Percentiles rank a stretch among this genome's conserved stretches.
Evolutionary conservation across 202 grass and related monocot genomes (phyloP).

Genomic region (Brachypodium distachyon): DNA sequence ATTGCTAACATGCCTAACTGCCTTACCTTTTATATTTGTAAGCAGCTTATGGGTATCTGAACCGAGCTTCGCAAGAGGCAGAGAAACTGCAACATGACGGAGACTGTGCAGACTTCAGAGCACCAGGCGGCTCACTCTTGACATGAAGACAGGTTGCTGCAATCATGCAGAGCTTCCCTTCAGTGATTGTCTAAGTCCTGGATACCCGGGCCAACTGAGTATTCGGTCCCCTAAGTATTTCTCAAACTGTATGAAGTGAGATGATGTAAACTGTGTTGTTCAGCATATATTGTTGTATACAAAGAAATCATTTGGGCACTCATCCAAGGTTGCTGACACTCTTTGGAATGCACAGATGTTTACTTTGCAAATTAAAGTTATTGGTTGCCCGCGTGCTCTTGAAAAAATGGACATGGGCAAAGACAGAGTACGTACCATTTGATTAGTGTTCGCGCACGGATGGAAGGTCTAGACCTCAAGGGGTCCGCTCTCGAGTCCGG

Average conservation of each 20-base stretch:
- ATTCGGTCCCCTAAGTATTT: too few relatives aligned
- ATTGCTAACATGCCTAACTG: not conserved
- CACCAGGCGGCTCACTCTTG: not conserved
- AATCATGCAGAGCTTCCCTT: not conserved
- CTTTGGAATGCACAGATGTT: not conserved
- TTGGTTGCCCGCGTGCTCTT: not conserved
- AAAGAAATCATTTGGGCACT: not conserved
- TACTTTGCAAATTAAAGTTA: not conserved
- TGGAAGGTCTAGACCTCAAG: too few relatives aligned
- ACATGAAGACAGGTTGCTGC: not conserved
- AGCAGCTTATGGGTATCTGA: not conserved
- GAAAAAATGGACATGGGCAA: not conserved
- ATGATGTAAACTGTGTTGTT: not conserved
- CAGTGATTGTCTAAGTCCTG: not conserved
- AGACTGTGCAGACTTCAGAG: not conserved
- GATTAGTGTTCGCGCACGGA: not conserved
- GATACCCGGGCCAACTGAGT: not conserved
- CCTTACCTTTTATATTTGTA: not conserved
- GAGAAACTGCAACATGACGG: not conserved
- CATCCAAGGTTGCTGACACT: not conserved
- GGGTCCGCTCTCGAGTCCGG: too few relatives aligned
- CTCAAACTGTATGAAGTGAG: not conserved
- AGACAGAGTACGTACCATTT: not conserved
- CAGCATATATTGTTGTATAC: not conserved
- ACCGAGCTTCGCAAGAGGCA: not conserved